Conservation (phyloP, 106 monocot genomes). For the Xerophyta viscosa region DNA sequence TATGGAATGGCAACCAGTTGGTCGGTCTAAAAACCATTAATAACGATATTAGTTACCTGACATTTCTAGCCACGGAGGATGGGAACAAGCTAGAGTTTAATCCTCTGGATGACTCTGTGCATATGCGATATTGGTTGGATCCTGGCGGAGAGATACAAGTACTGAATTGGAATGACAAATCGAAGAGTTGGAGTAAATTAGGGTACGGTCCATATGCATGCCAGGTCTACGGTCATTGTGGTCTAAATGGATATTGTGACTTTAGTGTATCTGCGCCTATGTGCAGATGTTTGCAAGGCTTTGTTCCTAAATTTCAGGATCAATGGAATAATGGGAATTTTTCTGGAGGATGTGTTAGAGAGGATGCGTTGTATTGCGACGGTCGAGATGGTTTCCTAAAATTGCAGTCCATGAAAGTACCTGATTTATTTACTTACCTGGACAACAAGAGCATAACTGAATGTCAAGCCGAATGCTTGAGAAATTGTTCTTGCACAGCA, state of each 20-base stretch:
- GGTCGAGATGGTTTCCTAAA: constrained; percentile 8
- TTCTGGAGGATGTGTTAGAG: constrained; percentile 21
- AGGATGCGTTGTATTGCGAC: constrained; percentile 2
- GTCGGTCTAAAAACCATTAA: too few species aligned
- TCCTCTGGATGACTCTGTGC: background rate
- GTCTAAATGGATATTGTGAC: constrained; percentile 22
- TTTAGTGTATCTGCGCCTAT: background rate
- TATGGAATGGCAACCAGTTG: background rate
- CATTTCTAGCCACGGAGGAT: background rate
- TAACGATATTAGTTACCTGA: background rate
- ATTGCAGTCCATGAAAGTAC: constrained; percentile 11
- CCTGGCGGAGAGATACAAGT: background rate
- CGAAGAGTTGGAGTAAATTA: background rate
- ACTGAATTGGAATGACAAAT: constrained; percentile 3
- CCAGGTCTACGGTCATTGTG: constrained; percentile 15
- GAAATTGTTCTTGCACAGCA: constrained; percentile 18
- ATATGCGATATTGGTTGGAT: background rate
- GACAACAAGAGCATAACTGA: background rate
- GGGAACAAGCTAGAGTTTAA: background rate
- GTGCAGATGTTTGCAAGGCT: constrained; percentile 25
- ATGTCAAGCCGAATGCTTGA: constrained; percentile 13
- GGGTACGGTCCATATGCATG: background rate
- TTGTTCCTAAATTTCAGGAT: constrained; percentile 7
- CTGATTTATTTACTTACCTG: background rate
- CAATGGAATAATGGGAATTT: constrained; percentile 9